Evolutionary conservation across 495 filamentous ascomycete species (phyloP).

Genomic region (Aspergillus diversus): DNA sequence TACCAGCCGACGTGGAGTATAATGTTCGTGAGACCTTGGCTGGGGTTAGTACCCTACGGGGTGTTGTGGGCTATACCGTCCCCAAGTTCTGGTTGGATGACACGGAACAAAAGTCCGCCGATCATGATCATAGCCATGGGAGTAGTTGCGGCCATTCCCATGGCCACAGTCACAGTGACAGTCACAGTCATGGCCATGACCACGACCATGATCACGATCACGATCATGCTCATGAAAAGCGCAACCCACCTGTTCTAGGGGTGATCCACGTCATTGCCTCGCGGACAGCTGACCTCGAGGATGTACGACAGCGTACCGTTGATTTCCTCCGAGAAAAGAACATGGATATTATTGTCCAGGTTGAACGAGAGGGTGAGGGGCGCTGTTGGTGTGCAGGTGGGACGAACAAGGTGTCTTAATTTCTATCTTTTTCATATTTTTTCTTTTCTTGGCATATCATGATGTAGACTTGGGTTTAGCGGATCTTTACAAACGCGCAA

Average conservation of each 20-base stretch:
- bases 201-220: constrained; percentile 32
- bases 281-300: constrained; percentile 70
- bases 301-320: constrained; percentile 69
- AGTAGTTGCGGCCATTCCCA: constrained; percentile 28
- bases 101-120: constrained; percentile 42
- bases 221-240: constrained; percentile 26
- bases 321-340: constrained; percentile 60
- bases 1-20: constrained; percentile 88
- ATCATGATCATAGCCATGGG: constrained; percentile 28
- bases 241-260: constrained; percentile 63
- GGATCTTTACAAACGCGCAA: background rate
- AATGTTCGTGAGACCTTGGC: constrained; percentile 81
- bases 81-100: constrained; percentile 96
- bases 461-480: background rate
- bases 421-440: background rate
- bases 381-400: constrained; percentile 78
- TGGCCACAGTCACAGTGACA: constrained; percentile 26
- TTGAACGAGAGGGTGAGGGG: constrained; percentile 74
- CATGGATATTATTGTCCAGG: constrained; percentile 75
- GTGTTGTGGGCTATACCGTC: constrained; percentile 83
- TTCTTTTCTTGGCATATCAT: background rate
- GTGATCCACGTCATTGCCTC: constrained; percentile 82
- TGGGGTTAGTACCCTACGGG: constrained; percentile 78
- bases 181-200: constrained; percentile 28
- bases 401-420: constrained; percentile 36